Conservation (phyloP, 345 rosid species). For the Linum tenue region DNA sequence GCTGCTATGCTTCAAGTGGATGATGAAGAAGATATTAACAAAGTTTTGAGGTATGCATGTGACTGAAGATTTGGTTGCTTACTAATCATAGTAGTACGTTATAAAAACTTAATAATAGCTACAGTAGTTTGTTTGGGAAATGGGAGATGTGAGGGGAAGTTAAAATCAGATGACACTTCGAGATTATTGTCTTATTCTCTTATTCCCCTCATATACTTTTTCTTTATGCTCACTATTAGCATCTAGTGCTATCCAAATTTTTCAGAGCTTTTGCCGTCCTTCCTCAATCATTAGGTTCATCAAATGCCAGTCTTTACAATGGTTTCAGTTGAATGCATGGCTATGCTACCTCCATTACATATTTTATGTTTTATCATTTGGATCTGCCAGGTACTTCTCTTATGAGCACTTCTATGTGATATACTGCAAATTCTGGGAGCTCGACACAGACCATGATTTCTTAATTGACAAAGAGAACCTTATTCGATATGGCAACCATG, state of each 20-base stretch:
- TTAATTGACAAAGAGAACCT: slow-evolving; percentile 6
- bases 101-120: too few relatives aligned
- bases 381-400: slow-evolving; percentile 1
- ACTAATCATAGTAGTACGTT: too few relatives aligned
- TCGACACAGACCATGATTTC: slow-evolving; percentile 5
- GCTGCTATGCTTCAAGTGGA: slow-evolving; percentile 2
- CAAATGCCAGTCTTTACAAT: too few relatives aligned
- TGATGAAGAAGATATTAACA: slow-evolving; percentile 3
- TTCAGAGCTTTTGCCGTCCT: neutral
- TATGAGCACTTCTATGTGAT: slow-evolving; percentile 8
- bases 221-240: neutral
- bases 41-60: neutral
- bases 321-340: too few relatives aligned
- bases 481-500: slow-evolving; percentile 5
- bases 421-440: slow-evolving; percentile 7
- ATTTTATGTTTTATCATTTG: too few relatives aligned
- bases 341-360: neutral
- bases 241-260: neutral
- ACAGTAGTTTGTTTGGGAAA: neutral
- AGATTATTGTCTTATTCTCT: neutral
- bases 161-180: neutral
- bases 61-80: neutral
- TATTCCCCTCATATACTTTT: neutral
- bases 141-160: neutral
- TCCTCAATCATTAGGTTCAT: too few relatives aligned